Evolutionary conservation across 257 asterid genomes (phyloP).

Genomic region (Ilex asprella): DNA sequence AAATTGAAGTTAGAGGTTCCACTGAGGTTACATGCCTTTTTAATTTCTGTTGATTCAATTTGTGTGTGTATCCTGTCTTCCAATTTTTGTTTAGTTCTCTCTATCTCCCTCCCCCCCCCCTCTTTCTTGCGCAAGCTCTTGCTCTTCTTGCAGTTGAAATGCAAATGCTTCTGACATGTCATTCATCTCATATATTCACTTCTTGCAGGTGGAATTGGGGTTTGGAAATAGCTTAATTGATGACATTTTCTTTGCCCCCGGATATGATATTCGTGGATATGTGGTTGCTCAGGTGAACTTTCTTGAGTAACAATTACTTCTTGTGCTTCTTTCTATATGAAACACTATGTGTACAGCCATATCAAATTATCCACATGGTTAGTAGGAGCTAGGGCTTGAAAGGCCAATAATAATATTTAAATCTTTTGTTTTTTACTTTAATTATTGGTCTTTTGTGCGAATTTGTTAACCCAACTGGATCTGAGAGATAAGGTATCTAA

Average conservation of each 20-base stretch:
- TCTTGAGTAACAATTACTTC: slow-evolving; percentile 1
- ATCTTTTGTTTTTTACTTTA: too few relatives aligned
- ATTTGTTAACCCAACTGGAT: too few relatives aligned
- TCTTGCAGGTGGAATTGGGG: slow-evolving; percentile 72
- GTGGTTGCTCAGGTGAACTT: slow-evolving; percentile 86
- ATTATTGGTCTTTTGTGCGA: too few relatives aligned
- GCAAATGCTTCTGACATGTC: background rate
- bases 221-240: slow-evolving; percentile 59
- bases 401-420: too few relatives aligned
- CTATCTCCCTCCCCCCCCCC: background rate
- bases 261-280: slow-evolving; percentile 78
- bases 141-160: background rate
- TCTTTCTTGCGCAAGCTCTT: background rate
- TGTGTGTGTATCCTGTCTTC: slow-evolving; percentile 7
- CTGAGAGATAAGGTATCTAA: too few relatives aligned
- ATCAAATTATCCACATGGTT: background rate
- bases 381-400: too few relatives aligned
- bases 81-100: background rate
- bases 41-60: background rate
- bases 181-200: slow-evolving; percentile 13
- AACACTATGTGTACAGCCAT: slow-evolving; percentile 6
- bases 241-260: slow-evolving; percentile 70
- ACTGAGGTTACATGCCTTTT: slow-evolving; percentile 52
- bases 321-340: slow-evolving; percentile 4
- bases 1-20: slow-evolving; percentile 66